Evolutionary conservation across 2,329 filamentous ascomycete species (phyloP), one percentile per base, ranked within the genome.

Genomic region (Setomelanomma holmii): DNA sequence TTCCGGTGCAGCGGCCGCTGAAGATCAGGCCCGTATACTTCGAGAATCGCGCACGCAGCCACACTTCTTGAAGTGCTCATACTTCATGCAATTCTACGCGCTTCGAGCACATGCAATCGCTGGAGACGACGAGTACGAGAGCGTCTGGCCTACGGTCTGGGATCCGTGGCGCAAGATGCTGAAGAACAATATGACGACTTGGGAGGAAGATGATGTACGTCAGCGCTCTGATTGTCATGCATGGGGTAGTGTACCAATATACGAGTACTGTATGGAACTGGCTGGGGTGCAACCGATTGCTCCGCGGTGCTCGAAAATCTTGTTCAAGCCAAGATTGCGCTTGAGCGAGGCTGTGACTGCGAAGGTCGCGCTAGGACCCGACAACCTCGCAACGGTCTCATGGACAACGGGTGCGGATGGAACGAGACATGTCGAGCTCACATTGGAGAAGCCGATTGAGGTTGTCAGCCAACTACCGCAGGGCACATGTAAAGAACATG

Each of bases 141-240:
- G 39, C 0, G 17, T 23, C 4, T 50, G 44, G 22, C 24, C 44
- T 14, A n/a, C 11, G 8, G 62, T 68, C 21, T 78, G 74, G 69
- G 53, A 63, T 12, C 76, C 76, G 0, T 79, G 74, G 69, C 61
- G 73, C 12, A 43, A 51, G 12, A 75, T 75, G 74, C 53, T 79
- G 4, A 61, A 60, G 7, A 11, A 35, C 10, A 75, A 76, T 45
- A 48, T 79, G 11, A 66, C 75, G 1, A 79, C 76, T 1, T 78
- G 76, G 75, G 74, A 74, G 38, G 76, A 79, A 44, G 76, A 79
- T 41, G 72, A 75, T 49, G 76, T 79, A 4, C 59, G 70, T 3
- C 75, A 77, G 54, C 68, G 76, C 4, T 78, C 75, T 1, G 77
- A 79, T 54, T 79, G 76, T 45, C 76, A 79, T 63, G 76, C 76